These are phyloP conservation scores for Cladorrhinum sp. DNA, from an alignment of 2,329 filamentous ascomycete genomes.

Conservation along the genomic window DNA sequence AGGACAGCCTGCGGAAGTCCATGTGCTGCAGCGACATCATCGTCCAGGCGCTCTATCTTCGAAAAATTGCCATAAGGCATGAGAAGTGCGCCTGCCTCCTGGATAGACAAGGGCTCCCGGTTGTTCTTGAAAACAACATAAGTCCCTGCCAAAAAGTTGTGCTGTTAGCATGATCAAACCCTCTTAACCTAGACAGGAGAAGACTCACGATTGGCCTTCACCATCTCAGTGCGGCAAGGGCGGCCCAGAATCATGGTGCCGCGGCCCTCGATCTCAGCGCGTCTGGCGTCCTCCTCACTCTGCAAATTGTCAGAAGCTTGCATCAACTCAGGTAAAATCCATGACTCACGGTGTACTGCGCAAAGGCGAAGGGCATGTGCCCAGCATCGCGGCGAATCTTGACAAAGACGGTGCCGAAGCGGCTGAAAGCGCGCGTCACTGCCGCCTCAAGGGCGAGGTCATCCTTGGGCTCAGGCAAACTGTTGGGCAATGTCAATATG, in stretches of 20 bases:
- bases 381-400: constrained; percentile 59
- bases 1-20: constrained; percentile 40
- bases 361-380: constrained; percentile 63
- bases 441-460: constrained; percentile 52
- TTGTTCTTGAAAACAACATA: constrained; percentile 46
- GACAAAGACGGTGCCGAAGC: constrained; percentile 56
- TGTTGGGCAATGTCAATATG: constrained; percentile 28
- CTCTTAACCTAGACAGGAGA: background rate
- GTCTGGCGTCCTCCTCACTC: constrained; percentile 46
- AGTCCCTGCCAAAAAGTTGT: constrained; percentile 40
- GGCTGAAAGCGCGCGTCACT: constrained; percentile 51
- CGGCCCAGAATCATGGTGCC: constrained; percentile 53
- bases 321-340: background rate
- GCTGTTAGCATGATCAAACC: background rate
- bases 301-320: constrained; percentile 33
- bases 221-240: constrained; percentile 57
- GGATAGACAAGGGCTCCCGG: constrained; percentile 36
- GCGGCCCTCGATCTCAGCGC: constrained; percentile 46
- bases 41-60: constrained; percentile 37
- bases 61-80: constrained; percentile 43
- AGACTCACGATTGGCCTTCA: constrained; percentile 55
- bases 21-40: constrained; percentile 34
- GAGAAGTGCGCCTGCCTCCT: constrained; percentile 46
- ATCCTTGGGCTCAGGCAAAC: constrained; percentile 49
- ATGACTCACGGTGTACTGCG: constrained; percentile 57